Conservation (phyloP, 306 rosid species). For the Argentina anserina region DNA sequence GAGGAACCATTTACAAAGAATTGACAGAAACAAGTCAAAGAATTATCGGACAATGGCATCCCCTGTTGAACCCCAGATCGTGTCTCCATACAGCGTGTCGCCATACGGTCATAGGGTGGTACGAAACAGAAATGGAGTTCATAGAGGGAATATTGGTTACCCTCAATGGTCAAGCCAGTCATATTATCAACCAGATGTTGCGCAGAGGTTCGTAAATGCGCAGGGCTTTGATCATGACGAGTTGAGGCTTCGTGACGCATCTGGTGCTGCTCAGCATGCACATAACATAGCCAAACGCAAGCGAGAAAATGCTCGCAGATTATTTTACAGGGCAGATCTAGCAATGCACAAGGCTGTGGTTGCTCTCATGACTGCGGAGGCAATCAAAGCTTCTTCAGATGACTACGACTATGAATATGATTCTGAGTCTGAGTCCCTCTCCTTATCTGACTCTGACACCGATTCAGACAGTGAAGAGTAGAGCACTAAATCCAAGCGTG, state of each 20-base stretch:
- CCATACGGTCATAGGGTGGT: conserved; percentile 36
- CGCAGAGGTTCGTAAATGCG: conserved; percentile 46
- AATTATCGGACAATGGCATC: conserved; percentile 40
- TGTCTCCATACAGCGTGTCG: conserved; percentile 24
- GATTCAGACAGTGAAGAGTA: conserved; percentile 27
- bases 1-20: conserved; percentile 45
- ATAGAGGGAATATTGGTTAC: conserved; percentile 35
- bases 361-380: conserved; percentile 93
- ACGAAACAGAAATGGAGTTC: conserved; percentile 48
- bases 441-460: not conserved
- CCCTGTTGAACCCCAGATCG: conserved; percentile 37
- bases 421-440: not conserved
- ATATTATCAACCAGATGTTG: conserved; percentile 37
- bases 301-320: conserved; percentile 63
- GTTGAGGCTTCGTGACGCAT: conserved; percentile 54
- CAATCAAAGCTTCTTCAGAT: conserved; percentile 51
- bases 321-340: conserved; percentile 69
- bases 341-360: conserved; percentile 83
- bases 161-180: conserved; percentile 46
- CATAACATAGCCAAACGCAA: conserved; percentile 56
- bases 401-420: conserved; percentile 25
- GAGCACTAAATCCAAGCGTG: not conserved
- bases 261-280: conserved; percentile 63
- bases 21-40: conserved; percentile 54
- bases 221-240: conserved; percentile 65